Base-by-base conservation (phyloP, 805 yeast species). In the Candida morakotiae region DNA sequence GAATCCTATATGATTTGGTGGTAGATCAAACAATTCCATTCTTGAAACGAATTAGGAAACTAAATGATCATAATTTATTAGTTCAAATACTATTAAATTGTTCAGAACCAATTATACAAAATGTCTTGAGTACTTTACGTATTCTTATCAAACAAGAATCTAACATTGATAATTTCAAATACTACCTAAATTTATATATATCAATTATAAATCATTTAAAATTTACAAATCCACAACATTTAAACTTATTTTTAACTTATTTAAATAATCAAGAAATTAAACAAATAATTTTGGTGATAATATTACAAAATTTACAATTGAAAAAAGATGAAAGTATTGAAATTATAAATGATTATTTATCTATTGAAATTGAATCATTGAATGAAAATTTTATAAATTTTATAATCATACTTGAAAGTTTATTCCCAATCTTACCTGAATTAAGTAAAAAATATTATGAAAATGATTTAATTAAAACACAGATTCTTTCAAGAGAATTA, bases 401-500 rank as follows among this genome's bases (percentile, higher is more conserved):
- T 13, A 41, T 52, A 9, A 50, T 42, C 24, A 28, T 49, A 5
- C 37, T 61, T 15, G 58, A 53, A 14, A 8, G 37, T 8, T 42
- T 61, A 8, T 62, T 58, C 37, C 63, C 69, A 1, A 26, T 62
- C 2, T 35, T 52, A 1, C 64, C 69, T 1, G 47, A 46, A 9
- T 27, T 53, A 0, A 40, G 53, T 13, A 38, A 47, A 6, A 44
- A 48, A 11, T 40, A 52, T 6, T 62, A 60, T 38, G 48, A 48
- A 13, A 38, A 49, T n/a, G 47, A 46, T 6, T 32, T 28, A 10
- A 49, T 56, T 19, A 51, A 46, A 36, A 35, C 38, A 2, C 37
- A 39, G 10, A 45, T 61, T 2, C 20, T 45, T 5, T 34, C 2
- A 5, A 22, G 23, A 9, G 16, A 18, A 15, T 5, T 11, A 5